Base-by-base conservation (phyloP, 768 basidiomycete genomes). In the Suillus clintonianus region DNA sequence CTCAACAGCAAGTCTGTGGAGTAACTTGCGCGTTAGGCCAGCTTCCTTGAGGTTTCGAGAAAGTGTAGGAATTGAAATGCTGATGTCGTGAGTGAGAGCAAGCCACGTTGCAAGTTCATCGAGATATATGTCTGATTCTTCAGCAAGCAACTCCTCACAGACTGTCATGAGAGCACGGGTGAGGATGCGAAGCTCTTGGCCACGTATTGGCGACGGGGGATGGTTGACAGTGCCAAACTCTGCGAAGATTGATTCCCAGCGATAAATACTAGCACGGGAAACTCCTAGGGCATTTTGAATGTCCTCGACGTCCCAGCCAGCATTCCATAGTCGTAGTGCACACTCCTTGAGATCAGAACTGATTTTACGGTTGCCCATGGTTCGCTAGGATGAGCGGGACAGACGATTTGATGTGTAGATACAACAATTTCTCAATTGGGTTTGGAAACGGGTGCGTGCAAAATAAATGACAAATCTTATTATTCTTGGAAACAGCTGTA, bases 191-290 rank as follows among this genome's bases (percentile, higher is more conserved):
- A 64, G 66, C 10, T 24, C 19, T 11, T 60, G 61, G 34, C 75
- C 72, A 53, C 50, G 56, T 3, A 75, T 60, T 32, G 69, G 65
- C 17, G 71, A 68, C 1, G 57, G 66, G 61, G 67, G 69, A 30
- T 55, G 57, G 5, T 59, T 58, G 30, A 73, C 67, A n/a, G 57
- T 56, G 7, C 69, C 60, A 59, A 60, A 53, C 24, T 67, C 62
- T 32, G 65, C 51, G 13, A 75, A 65, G 36, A 68, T 71, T 8
- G 37, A 39, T n/a, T 48, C 61, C 76, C 74, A 76, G n/a, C n/a
- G n/a, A n/a, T n/a, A n/a, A n/a, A n/a, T n/a, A n/a, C n/a, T n/a
- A n/a, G n/a, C n/a, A n/a, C n/a, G n/a, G n/a, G n/a, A n/a, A n/a
- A n/a, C n/a, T n/a, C n/a, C n/a, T n/a, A n/a, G n/a, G n/a, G n/a